A percentile compares a stretch with the other conserved stretches of the same genome.
Evolutionary conservation across 768 basidiomycete species (phyloP).

Genomic region (Hygrocybe punicea): DNA sequence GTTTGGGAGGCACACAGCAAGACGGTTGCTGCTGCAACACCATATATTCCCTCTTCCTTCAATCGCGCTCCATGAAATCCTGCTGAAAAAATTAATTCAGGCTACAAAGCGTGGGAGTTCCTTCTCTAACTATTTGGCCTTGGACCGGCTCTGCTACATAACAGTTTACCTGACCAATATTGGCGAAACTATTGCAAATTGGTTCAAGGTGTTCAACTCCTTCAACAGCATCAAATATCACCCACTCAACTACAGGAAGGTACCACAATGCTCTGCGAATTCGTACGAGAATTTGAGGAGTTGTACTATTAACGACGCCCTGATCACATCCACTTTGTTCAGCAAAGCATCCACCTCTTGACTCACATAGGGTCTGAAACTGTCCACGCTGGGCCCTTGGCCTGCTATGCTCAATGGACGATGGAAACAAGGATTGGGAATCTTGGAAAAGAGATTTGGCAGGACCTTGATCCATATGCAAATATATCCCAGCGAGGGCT

Average conservation of each 20-base stretch:
- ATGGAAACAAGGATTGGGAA: slow-evolving; percentile 9
- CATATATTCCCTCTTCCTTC: slow-evolving; percentile 32
- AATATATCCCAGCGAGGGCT: slow-evolving; percentile 10
- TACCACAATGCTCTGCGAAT: neutral
- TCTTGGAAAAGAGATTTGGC: slow-evolving; percentile 8
- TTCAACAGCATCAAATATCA: slow-evolving; percentile 6
- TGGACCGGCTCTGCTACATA: slow-evolving; percentile 9
- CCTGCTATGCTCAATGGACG: slow-evolving; percentile 5
- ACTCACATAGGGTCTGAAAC: slow-evolving; percentile 5
- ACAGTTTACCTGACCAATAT: slow-evolving; percentile 5
- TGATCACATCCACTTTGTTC: slow-evolving; percentile 1
- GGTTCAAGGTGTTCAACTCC: slow-evolving; percentile 7
- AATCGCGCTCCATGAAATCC: neutral
- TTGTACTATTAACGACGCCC: slow-evolving; percentile 4
- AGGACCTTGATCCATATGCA: slow-evolving; percentile 5
- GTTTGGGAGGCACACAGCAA: slow-evolving; percentile 30
- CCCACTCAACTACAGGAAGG: neutral
- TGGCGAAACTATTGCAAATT: slow-evolving; percentile 16
- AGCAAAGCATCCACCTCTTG: slow-evolving; percentile 1
- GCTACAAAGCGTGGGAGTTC: slow-evolving; percentile 15
- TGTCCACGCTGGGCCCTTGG: neutral
- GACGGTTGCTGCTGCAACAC: slow-evolving; percentile 20
- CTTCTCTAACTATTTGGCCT: slow-evolving; percentile 12
- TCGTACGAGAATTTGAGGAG: slow-evolving; percentile 4
- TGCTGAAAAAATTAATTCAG: slow-evolving; percentile 29